Base-by-base conservation (phyloP, 495 filamentous ascomycete genomes). In the Penicillium chermesinum region DNA sequence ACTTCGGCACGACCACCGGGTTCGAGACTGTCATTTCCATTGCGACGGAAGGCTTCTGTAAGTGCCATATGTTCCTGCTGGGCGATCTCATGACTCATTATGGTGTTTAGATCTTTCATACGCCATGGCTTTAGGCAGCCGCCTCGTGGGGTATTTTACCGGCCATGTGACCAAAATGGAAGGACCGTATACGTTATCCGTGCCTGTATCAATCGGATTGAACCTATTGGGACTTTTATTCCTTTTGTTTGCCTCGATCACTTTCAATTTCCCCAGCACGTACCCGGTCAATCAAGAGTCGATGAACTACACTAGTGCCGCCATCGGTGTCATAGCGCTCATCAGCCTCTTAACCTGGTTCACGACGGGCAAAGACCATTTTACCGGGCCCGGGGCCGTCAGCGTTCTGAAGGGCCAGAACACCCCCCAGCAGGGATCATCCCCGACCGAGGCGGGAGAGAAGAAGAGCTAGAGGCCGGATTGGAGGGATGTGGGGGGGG, bases 291-390 rank as follows among this genome's bases (percentile, higher is more conserved):
- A 57, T 7, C 57, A 67, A 3, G 65, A 73, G 7, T 74, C 77
- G 30, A 82, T 83, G 79, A 83, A 82, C 45, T 81, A 82, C 50
- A 79, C 77, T 0, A 73, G 66, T 34, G 78, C 79, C 13, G 77
- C 79, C 0, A 66, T 80, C 46, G 79, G 78, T 2, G 63, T 78
- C 7, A 72, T 80, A 43, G 77, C 62, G 38, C 49, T 81, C 14
- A 67, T 83, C 17, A 74, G 68, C 27, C 12, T 71, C 0, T 49
- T 78, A 2, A 80, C 77, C 0, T 83, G 79, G 79, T 38, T 78
- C 9, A 73, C 70, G 3, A 76, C 71, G 9, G 79, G 75, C 0
- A 46, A 69, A 37, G 75, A 73, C 49, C 48, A 67, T 3, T 82
- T 80, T 47, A 76, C 71, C 5, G 78, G 78, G 0, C 78, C 78